Percentiles rank a stretch among this genome's conserved stretches.
phyloP scores from a whole-genome alignment of 2,329 filamentous ascomycete species.

The Penicillium sp. region DNA sequence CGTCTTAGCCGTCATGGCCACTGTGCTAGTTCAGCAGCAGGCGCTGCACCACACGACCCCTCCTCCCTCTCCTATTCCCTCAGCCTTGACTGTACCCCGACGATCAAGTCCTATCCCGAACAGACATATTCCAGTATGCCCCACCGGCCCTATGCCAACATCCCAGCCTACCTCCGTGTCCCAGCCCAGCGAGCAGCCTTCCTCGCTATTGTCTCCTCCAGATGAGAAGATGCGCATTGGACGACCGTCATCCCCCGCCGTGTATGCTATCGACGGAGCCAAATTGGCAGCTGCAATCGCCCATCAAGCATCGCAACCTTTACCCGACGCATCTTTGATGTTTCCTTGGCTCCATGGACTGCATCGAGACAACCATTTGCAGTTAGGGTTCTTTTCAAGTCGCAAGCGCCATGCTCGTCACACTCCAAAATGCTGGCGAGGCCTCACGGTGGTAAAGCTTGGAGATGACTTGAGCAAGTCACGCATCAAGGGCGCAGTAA shows the following conservation, averaged over 20 bases:
- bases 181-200: slow-evolving; percentile 48
- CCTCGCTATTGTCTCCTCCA: slow-evolving; percentile 74
- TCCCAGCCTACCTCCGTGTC: slow-evolving; percentile 57
- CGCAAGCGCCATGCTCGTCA: slow-evolving; percentile 69
- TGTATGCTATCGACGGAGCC: slow-evolving; percentile 72
- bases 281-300: slow-evolving; percentile 72
- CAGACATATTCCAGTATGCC: slow-evolving; percentile 86
- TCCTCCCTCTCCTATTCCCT: slow-evolving; percentile 46
- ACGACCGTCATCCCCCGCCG: slow-evolving; percentile 50
- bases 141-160: slow-evolving; percentile 66
- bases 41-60: slow-evolving; percentile 50
- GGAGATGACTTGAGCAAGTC: slow-evolving; percentile 72
- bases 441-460: slow-evolving; percentile 83
- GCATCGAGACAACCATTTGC: slow-evolving; percentile 83
- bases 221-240: slow-evolving; percentile 59
- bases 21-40: slow-evolving; percentile 50
- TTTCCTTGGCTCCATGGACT: slow-evolving; percentile 97
- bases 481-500: slow-evolving; percentile 82
- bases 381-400: slow-evolving; percentile 84
- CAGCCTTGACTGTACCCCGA: slow-evolving; percentile 59
- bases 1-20: slow-evolving; percentile 40
- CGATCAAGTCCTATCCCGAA: slow-evolving; percentile 70
- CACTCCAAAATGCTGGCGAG: slow-evolving; percentile 73
- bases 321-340: slow-evolving; percentile 80
- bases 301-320: slow-evolving; percentile 71